Evolutionary conservation across 2,329 filamentous ascomycete species (phyloP), one percentile per base, ranked within the genome.

Genomic region (Alternaria postmessia): DNA sequence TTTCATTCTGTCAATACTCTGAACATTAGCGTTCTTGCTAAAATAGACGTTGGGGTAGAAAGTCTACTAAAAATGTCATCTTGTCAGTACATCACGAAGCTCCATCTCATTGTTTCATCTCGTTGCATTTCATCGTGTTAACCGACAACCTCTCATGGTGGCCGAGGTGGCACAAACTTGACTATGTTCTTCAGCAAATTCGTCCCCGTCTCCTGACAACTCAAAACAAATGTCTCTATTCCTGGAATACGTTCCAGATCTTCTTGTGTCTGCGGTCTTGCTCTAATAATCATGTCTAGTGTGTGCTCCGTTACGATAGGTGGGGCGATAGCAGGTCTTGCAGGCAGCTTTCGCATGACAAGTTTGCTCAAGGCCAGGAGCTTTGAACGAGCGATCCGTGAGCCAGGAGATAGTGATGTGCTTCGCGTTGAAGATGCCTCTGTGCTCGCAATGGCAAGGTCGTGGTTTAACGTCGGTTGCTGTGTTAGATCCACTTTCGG

Each of bases 341-440:
- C 43, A 16, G 54, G 38, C 1, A 71, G 42, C 52, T 66, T 73
- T 1, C 55, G 47, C 4, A 67, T 62, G 0, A 77, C 67, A 0
- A 66, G 64, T 22, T 51, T 74, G 53, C 74, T 76, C n/a, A 77
- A 69, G 0, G 73, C 74, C 3, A 60, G n/a, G 0, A 77, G 66
- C 41, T 75, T 76, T 55, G 26, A 74, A 66, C 18, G 53, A 58
- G 32, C 62, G 62, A 34, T 49, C 26, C 16, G 64, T 62, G 36
- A 49, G n/a, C 20, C 22, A 14, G 36, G 51, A 11, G 42, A 26
- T 9, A 30, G 18, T 8, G 36, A 4, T 28, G 36, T 7, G 4
- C 4, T 41, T n/a, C 51, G 5, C 47, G 30, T 18, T n/a, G 48
- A 1, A 26, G 3, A 8, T 22, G 12, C 26, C 6, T n/a, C 26